Conservation (phyloP, 75 land plant species). For the Adiantum capillusveneris region DNA sequence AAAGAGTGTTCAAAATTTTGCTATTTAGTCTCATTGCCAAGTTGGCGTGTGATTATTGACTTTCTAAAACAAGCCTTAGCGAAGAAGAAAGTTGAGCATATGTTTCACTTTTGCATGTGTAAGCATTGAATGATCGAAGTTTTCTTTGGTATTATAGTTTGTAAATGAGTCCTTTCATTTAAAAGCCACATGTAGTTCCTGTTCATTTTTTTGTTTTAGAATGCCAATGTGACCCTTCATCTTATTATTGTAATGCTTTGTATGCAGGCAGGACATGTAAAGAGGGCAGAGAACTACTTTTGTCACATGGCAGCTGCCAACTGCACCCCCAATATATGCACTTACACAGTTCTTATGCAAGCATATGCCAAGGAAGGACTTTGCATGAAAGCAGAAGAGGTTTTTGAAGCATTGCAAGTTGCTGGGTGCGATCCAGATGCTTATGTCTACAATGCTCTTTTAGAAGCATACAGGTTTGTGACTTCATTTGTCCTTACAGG, state of each 20-base stretch:
- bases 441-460: slow-evolving; percentile 77
- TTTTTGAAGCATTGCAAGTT: slow-evolving; percentile 72
- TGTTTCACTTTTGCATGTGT: too few relatives aligned
- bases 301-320: slow-evolving; percentile 49
- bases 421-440: slow-evolving; percentile 76
- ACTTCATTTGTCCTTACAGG: not conserved
- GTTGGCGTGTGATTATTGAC: too few relatives aligned
- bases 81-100: too few relatives aligned
- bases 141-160: too few relatives aligned
- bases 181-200: too few relatives aligned
- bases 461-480: slow-evolving; percentile 82
- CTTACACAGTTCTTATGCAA: slow-evolving; percentile 76
- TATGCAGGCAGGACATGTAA: slow-evolving; percentile 41
- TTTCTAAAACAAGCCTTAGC: too few relatives aligned
- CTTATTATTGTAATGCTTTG: not conserved
- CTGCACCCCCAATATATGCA: slow-evolving; percentile 79
- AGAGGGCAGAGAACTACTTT: slow-evolving; percentile 62
- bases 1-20: too few relatives aligned
- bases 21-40: too few relatives aligned
- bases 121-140: too few relatives aligned
- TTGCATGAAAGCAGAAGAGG: slow-evolving; percentile 77
- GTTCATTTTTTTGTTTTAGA: not conserved
- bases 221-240: too few relatives aligned
- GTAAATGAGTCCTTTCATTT: too few relatives aligned
- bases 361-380: slow-evolving; percentile 83